Conservation (phyloP, 768 basidiomycete genomes). For the Boletus patriciae region DNA sequence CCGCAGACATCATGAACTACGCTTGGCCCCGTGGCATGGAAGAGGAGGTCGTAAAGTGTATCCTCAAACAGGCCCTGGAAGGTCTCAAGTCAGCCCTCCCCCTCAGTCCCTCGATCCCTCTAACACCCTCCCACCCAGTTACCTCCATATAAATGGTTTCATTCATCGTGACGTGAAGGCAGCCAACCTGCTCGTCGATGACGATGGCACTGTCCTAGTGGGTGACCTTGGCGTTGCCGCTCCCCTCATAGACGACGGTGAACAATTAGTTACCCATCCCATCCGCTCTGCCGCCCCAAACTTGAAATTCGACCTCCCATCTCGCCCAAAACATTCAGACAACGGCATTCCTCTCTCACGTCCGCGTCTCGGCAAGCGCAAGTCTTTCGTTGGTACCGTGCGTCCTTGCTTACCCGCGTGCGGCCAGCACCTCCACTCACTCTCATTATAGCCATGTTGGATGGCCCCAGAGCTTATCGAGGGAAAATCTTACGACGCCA, state of each 20-base stretch:
- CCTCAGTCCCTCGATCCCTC: background rate
- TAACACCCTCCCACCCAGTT: slow-evolving; percentile 43
- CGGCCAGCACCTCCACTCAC: slow-evolving; percentile 1
- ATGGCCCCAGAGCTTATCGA: slow-evolving; percentile 96
- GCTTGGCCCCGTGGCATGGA: slow-evolving; percentile 88
- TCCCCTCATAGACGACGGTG: slow-evolving; percentile 68
- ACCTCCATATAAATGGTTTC: slow-evolving; percentile 86
- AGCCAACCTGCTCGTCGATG: slow-evolving; percentile 89
- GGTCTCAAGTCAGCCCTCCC: slow-evolving; percentile 72
- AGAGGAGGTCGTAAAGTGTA: slow-evolving; percentile 84
- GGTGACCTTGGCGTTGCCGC: slow-evolving; percentile 94
- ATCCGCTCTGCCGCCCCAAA: slow-evolving; percentile 26
- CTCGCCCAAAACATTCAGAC: slow-evolving; percentile 6
- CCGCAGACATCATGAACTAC: slow-evolving; percentile 81
- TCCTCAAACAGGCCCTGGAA: slow-evolving; percentile 80
- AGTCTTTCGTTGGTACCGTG: slow-evolving; percentile 91
- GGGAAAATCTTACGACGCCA: slow-evolving; percentile 78
- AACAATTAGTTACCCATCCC: slow-evolving; percentile 35
- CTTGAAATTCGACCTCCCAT: slow-evolving; percentile 37
- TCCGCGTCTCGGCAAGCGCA: slow-evolving; percentile 70
- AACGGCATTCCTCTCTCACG: slow-evolving; percentile 21
- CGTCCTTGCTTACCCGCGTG: slow-evolving; percentile 21
- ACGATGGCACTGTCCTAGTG: slow-evolving; percentile 85
- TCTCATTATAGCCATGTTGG: slow-evolving; percentile 71
- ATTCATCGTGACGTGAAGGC: slow-evolving; percentile 96